Percentiles rank a stretch among this genome's conserved stretches.
These are phyloP conservation scores for Vigna reflexopilosa DNA, from an alignment of 306 rosid genomes.

Conservation along the genomic window DNA sequence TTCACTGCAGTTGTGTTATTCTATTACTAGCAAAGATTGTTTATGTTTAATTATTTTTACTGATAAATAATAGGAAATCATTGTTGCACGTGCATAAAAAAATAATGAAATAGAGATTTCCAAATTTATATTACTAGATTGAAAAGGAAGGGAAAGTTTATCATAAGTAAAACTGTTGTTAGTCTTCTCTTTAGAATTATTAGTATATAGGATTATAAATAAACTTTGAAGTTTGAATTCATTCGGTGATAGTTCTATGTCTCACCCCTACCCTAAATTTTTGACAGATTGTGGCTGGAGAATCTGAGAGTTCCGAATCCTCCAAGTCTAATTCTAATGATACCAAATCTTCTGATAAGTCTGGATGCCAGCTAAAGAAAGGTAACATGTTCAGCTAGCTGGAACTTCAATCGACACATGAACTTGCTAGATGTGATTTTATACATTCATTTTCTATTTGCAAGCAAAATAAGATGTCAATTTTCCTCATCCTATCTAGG, in stretches of 20 bases:
- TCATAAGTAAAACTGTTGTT: conserved; percentile 8
- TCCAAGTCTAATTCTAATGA: conserved; percentile 64
- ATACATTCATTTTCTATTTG: neutral
- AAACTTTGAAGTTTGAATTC: conserved; percentile 13
- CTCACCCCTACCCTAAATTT: conserved; percentile 18
- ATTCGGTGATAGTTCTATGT: conserved; percentile 33
- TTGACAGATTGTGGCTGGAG: conserved; percentile 66
- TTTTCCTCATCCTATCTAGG: neutral
- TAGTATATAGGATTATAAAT: neutral
- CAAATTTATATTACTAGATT: neutral
- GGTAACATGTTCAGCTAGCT: conserved; percentile 55
- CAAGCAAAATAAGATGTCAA: neutral
- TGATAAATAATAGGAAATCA: conserved; percentile 19
- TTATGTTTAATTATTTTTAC: conserved; percentile 7
- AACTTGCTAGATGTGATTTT: conserved; percentile 35
- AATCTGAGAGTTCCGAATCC: conserved; percentile 58
- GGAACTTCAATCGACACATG: conserved; percentile 22
- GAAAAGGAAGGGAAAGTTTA: no score
- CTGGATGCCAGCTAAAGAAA: conserved; percentile 70
- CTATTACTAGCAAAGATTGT: neutral
- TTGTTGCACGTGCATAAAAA: neutral
- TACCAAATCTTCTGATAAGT: conserved; percentile 60
- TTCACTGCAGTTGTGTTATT: conserved; percentile 26
- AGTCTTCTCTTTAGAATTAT: conserved; percentile 23
- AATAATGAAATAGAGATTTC: neutral